phyloP scores from a whole-genome alignment of 192 early-diverging fungal genomes.

The Podila clonocystis region DNA sequence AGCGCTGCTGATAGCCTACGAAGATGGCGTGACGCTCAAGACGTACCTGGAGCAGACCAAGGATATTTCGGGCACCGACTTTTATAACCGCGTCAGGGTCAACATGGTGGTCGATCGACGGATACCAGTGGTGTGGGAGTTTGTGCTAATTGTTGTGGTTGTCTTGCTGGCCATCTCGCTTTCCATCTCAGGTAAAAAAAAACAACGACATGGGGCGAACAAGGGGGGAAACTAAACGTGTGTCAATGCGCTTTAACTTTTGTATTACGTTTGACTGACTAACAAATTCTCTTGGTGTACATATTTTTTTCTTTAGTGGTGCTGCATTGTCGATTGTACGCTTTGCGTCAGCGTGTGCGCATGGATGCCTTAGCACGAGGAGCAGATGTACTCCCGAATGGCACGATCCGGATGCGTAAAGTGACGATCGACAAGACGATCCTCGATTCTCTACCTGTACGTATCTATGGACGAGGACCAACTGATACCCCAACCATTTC shows the following conservation, averaged over 20 bases:
- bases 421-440: constrained; percentile 22
- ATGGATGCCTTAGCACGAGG: constrained; percentile 36
- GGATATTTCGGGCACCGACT: neutral
- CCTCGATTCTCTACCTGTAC: constrained; percentile 29
- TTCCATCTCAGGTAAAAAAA: constrained; percentile 32
- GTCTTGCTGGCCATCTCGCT: constrained; percentile 34
- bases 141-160: constrained; percentile 41
- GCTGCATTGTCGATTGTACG: constrained; percentile 38
- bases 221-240: too few species aligned
- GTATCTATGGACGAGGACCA: constrained; percentile 15
- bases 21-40: constrained; percentile 10
- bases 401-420: constrained; percentile 29
- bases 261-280: too few species aligned
- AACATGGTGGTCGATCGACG: neutral
- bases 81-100: constrained; percentile 15
- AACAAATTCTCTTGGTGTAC: too few species aligned
- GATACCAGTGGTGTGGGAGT: constrained; percentile 43
- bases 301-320: constrained; percentile 8
- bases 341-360: constrained; percentile 26
- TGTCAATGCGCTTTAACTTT: too few species aligned
- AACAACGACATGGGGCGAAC: too few species aligned
- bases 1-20: constrained; percentile 19
- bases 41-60: constrained; percentile 2
- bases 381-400: constrained; percentile 33
- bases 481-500: neutral